These are phyloP conservation scores for Mycena rebaudengoi DNA, from an alignment of 768 basidiomycete genomes.

Conservation along the genomic window DNA sequence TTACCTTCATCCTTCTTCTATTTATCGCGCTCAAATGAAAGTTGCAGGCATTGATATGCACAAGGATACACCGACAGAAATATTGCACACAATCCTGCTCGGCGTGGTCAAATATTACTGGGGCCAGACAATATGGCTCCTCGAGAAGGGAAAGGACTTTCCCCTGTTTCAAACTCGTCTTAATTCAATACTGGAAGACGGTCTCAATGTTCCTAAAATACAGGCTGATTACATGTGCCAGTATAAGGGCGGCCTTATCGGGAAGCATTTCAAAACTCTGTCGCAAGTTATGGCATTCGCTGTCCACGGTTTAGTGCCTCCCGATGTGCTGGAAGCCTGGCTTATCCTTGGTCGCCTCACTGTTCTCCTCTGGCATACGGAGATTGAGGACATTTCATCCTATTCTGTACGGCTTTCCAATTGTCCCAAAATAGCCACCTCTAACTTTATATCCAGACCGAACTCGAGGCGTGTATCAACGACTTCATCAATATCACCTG, in stretches of 20 bases:
- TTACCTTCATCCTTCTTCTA: neutral
- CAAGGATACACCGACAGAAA: constrained; percentile 40
- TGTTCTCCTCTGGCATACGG: constrained; percentile 38
- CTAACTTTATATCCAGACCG: constrained; percentile 4
- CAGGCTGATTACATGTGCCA: constrained; percentile 40
- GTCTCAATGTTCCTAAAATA: constrained; percentile 34
- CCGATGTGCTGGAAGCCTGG: constrained; percentile 31
- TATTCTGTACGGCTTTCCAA: constrained; percentile 30
- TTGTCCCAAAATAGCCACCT: neutral
- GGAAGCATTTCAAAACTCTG: constrained; percentile 38
- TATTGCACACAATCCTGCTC: constrained; percentile 44
- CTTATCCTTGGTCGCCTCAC: constrained; percentile 26
- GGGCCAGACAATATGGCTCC: constrained; percentile 28
- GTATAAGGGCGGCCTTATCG: constrained; percentile 40
- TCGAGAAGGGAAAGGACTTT: constrained; percentile 32
- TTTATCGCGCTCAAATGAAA: neutral
- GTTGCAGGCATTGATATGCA: constrained; percentile 37
- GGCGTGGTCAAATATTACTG: constrained; percentile 46
- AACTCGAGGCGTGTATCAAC: constrained; percentile 30
- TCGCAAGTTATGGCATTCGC: constrained; percentile 39
- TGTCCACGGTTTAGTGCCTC: constrained; percentile 33
- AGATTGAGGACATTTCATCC: constrained; percentile 30
- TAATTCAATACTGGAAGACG: constrained; percentile 30
- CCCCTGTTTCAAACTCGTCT: constrained; percentile 32
- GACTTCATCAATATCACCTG: constrained; percentile 22